Conservation (phyloP, 306 rosid species). For the Prunus mume region DNA sequence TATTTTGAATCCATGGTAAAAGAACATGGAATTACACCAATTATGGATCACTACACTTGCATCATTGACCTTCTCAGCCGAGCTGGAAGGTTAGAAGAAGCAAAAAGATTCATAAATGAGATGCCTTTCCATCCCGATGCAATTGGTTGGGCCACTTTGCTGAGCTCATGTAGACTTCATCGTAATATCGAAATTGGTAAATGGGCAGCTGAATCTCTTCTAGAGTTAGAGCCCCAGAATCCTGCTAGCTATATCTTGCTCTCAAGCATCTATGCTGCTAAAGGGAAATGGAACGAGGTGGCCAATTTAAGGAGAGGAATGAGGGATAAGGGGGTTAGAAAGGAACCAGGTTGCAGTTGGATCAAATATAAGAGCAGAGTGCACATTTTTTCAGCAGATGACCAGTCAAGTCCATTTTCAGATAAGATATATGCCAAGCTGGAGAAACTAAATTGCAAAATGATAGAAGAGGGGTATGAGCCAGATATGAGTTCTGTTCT, state of each 20-base stretch:
- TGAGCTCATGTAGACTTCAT: constrained; percentile 76
- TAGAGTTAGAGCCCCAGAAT: constrained; percentile 78
- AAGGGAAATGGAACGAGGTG: constrained; percentile 80
- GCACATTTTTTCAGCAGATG: constrained; percentile 82
- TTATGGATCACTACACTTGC: constrained; percentile 80
- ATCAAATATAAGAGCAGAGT: constrained; percentile 76
- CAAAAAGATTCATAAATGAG: constrained; percentile 53
- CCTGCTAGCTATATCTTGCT: constrained; percentile 82
- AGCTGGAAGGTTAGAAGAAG: constrained; percentile 85
- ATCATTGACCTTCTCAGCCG: constrained; percentile 87
- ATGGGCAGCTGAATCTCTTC: constrained; percentile 86
- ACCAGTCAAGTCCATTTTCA: constrained; percentile 62
- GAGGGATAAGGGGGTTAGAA: constrained; percentile 75
- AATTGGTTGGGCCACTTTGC: constrained; percentile 85
- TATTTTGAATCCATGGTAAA: constrained; percentile 65
- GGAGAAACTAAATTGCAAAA: constrained; percentile 55
- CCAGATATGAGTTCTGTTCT: constrained; percentile 80
- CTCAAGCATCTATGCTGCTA: constrained; percentile 77
- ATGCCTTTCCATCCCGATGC: constrained; percentile 84
- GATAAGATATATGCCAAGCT: constrained; percentile 75
- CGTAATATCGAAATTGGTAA: constrained; percentile 69
- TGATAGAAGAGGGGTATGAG: constrained; percentile 71
- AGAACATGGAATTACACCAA: constrained; percentile 64
- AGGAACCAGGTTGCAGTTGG: constrained; percentile 97
- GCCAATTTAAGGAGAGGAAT: constrained; percentile 75